Evolutionary conservation across 805 yeast genomes (phyloP), one percentile per base, ranked within the genome.

Genomic region (Kodamaea leandrae): DNA sequence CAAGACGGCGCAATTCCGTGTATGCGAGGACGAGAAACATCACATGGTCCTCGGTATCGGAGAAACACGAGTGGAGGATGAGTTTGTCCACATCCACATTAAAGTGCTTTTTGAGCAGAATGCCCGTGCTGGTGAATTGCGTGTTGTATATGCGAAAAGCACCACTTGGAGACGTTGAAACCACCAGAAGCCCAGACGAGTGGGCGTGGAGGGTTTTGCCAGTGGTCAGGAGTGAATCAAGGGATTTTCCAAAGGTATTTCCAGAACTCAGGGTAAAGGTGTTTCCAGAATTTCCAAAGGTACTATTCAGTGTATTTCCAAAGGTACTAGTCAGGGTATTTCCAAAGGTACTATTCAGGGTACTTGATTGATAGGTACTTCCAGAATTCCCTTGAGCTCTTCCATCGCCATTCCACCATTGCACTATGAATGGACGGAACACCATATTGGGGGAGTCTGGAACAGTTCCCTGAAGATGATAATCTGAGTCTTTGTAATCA

Each of bases 401-500:
- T n/a, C 14, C n/a, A 4, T 16, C 10, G 17, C 16, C 14, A 17
- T 30, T 30, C 79, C 78, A 74, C 78, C 77, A 73, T 46, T 74
- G 78, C 0, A 74, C 75, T 7, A 70, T 68, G 45, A 65, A 70
- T 1, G 78, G 78, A 28, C 60, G 61, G 45, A 51, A 60, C 4
- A 64, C 35, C 37, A 39, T 52, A 47, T 8, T 46, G 21, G 35
- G 36, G 37, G 32, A 17, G 2, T 46, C 33, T 2, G 44, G 39
- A 1, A 35, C 21, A 2, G 45, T 45, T 2, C 49, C 37, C 15
- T 49, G 53, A 3, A 32, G 26, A 9, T 40, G 39, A 30, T 49
- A 50, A 36, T 51, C 58, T 3, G 58, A 50, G 32, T 63, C 71
- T 14, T 49, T 46, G 34, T 53, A 55, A 9, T 47, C 24, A 18